Percentiles rank a stretch among this genome's conserved stretches.
These are phyloP conservation scores for Camellia lanceoleosa DNA, from an alignment of 148 eudicot genomes.

Conservation along the genomic window DNA sequence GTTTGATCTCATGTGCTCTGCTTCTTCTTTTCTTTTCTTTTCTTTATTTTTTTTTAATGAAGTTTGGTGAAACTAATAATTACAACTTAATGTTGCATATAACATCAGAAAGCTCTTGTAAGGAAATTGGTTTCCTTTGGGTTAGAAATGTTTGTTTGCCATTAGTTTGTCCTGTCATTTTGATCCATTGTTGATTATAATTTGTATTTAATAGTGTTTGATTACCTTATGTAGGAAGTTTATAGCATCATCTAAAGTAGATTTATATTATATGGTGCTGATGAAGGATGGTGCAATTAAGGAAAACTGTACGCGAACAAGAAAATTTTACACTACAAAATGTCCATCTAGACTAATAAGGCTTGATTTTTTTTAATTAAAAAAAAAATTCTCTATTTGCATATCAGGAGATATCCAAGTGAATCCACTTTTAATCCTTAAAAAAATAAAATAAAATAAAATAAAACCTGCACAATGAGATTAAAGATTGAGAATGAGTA, in stretches of 20 bases:
- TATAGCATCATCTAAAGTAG: neutral
- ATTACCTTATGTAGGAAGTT: neutral
- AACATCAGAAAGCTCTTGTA: neutral
- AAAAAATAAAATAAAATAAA: no score
- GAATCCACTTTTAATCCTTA: no score
- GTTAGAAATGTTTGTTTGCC: slow-evolving; percentile 1
- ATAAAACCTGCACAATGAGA: no score
- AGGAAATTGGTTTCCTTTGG: neutral
- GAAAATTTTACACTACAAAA: no score
- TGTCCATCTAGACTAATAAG: no score
- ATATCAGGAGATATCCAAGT: no score
- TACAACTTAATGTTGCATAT: neutral
- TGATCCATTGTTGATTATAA: neutral
- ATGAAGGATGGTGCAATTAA: neutral
- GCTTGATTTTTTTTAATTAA: no score
- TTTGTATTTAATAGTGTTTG: neutral
- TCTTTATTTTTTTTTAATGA: neutral
- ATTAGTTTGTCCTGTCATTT: neutral
- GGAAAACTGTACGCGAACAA: no score
- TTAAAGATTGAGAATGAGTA: no score
- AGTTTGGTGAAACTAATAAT: neutral
- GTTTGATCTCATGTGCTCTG: slow-evolving; percentile 10
- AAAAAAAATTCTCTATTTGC: no score
- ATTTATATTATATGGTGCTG: neutral
- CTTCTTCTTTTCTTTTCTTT: neutral